Percentiles rank a stretch among this genome's conserved stretches.
phyloP scores from a whole-genome alignment of 164 flowering plant genomes.

The Saururus chinensis region DNA sequence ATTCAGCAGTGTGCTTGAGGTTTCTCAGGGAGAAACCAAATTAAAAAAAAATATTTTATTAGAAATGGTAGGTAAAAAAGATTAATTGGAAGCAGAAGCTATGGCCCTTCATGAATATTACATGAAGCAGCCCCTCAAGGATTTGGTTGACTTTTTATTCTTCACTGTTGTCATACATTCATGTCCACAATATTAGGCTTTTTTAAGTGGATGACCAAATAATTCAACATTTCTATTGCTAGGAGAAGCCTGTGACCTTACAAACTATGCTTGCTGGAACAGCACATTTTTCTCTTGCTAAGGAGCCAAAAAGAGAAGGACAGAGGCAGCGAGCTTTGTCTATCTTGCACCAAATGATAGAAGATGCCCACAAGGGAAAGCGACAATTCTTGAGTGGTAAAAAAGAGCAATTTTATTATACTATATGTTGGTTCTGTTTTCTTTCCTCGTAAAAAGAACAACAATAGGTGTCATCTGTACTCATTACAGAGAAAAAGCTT shows the following conservation, averaged over 20 bases:
- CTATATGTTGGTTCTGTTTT: not conserved
- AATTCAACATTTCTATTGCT: constrained; percentile 10
- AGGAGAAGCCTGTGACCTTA: constrained; percentile 66
- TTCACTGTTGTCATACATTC: too few species aligned
- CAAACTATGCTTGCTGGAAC: constrained; percentile 70
- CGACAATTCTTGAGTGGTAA: constrained; percentile 95
- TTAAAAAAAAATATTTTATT: too few species aligned
- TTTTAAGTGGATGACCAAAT: not conserved
- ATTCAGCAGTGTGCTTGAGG: too few species aligned
- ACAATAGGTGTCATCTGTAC: too few species aligned
- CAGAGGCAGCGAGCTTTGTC: constrained; percentile 94
- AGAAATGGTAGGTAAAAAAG: too few species aligned
- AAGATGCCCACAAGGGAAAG: constrained; percentile 96
- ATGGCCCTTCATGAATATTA: too few species aligned
- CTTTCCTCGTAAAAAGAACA: not conserved
- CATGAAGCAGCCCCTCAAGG: too few species aligned
- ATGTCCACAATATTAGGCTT: too few species aligned
- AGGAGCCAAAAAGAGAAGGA: constrained; percentile 59
- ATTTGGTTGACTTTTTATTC: too few species aligned
- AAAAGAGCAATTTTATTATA: not conserved
- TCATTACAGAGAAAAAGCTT: too few species aligned
- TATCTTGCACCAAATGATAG: constrained; percentile 95
- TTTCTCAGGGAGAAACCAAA: too few species aligned
- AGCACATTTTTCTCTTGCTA: constrained; percentile 27
- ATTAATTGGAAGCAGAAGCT: too few species aligned